A percentile compares a stretch with the other conserved stretches of the same genome.
phyloP scores from a whole-genome alignment of 2,329 filamentous ascomycete genomes.

The Chaetomium sp. region DNA sequence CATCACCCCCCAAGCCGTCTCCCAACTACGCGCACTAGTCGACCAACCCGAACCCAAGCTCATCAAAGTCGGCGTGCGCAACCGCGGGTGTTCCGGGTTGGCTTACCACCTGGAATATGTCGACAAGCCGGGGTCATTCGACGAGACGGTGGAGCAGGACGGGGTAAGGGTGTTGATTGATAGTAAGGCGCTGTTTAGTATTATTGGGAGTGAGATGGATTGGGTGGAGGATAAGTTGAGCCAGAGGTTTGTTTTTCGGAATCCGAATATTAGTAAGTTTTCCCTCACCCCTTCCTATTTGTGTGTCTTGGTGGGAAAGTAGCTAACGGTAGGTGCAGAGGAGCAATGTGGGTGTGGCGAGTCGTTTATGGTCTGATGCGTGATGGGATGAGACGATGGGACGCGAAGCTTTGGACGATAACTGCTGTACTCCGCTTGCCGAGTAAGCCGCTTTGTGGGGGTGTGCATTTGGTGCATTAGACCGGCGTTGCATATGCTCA shows the following conservation, averaged over 20 bases:
- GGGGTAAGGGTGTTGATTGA: constrained; percentile 94
- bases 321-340: constrained; percentile 53
- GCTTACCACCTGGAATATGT: constrained; percentile 94
- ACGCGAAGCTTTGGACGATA: neutral
- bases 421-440: neutral
- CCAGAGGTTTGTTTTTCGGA: constrained; percentile 86
- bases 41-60: constrained; percentile 84
- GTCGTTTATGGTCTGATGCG: constrained; percentile 70
- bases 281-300: neutral
- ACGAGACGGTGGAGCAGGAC: constrained; percentile 91
- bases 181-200: constrained; percentile 94
- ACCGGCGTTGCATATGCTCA: neutral
- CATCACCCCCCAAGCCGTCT: constrained; percentile 71
- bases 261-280: constrained; percentile 93
- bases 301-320: neutral
- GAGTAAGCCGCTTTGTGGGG: neutral
- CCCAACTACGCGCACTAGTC: constrained; percentile 69
- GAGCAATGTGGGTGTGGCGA: constrained; percentile 95
- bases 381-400: neutral
- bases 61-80: constrained; percentile 90
- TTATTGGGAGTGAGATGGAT: constrained; percentile 98
- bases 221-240: constrained; percentile 96
- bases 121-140: constrained; percentile 79
- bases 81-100: constrained; percentile 87
- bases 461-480: neutral